Base-by-base conservation (phyloP, 805 yeast species). In the Maudiozyma serrabonitensis region DNA sequence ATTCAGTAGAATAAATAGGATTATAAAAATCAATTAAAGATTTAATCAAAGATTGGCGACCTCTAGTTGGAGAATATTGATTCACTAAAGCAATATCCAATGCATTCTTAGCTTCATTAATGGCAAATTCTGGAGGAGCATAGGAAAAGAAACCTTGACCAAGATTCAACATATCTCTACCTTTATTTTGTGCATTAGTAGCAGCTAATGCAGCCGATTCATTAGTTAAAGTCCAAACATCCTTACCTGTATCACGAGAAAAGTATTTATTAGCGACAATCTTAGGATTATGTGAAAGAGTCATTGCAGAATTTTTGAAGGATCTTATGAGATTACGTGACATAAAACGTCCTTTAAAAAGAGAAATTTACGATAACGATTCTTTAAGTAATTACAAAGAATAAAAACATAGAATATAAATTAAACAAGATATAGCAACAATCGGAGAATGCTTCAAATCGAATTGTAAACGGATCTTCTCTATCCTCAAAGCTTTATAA, bases 101-200 rank as follows among this genome's bases (percentile, higher is more conserved):
- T 0, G 96, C 91, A 41, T 76, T 74, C 55, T 81, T 78, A 16
- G 91, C 95, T 6, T 96, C 95, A 11, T 80, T 75, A 51, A 85
- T 73, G 15, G 95, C 96, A 68, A 93, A 93, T n/a, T 81, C 78
- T 0, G 99, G 99, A 2, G 99, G 99, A 31, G 90, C 78, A 66
- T 91, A 93, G 2, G 96, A 88, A 73, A 93, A 93, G 69, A 93
- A 93, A 1, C 99, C 99, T 67, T 93, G 99, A 34, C 99, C 99
- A 50, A 93, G 75, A 60, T 93, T 93, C 52, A 84, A 82, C 49
- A 91, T 80, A 47, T 87, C 85, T 58, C 84, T 75, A n/a, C 88
- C 89, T 37, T 78, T 66, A 43, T 80, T 81, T 40, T 69, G 69
- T 2, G 64, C 57, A 48, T 65, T 63, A 8, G 56, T 61, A 53